phyloP scores from a whole-genome alignment of 2,329 filamentous ascomycete species.

The Diaporthe sp. region DNA sequence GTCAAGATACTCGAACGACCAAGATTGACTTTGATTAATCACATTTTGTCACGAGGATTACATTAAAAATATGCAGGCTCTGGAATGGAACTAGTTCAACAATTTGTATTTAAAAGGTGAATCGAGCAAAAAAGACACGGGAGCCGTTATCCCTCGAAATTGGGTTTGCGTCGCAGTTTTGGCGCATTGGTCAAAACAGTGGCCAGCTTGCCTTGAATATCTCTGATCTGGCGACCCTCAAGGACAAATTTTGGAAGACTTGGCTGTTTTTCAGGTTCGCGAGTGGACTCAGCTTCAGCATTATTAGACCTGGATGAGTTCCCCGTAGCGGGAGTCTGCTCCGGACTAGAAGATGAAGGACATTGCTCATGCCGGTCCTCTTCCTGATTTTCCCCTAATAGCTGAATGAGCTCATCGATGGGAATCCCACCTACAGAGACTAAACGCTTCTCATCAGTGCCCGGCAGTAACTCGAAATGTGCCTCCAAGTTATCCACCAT shows the following conservation, averaged over 20 bases:
- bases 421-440: conserved; percentile 1
- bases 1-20: not conserved
- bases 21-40: not conserved
- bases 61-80: no score
- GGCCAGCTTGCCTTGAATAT: not conserved
- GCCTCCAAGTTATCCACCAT: not conserved
- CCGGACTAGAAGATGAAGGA: not conserved
- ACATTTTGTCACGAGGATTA: not conserved
- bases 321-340: not conserved
- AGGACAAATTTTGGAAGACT: not conserved
- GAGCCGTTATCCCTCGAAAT: not conserved
- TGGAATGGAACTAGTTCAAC: no score
- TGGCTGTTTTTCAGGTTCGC: not conserved
- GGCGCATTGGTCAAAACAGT: not conserved
- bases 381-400: no score
- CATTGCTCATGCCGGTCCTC: not conserved
- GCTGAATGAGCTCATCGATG: not conserved
- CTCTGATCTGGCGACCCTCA: conserved; percentile 5
- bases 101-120: no score
- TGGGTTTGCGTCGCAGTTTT: not conserved
- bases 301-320: not conserved
- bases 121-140: no score
- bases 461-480: not conserved
- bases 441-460: not conserved
- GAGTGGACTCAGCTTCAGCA: not conserved